Evolutionary conservation across 768 basidiomycete species (phyloP).

Genomic region (Favolaschia claudopus): DNA sequence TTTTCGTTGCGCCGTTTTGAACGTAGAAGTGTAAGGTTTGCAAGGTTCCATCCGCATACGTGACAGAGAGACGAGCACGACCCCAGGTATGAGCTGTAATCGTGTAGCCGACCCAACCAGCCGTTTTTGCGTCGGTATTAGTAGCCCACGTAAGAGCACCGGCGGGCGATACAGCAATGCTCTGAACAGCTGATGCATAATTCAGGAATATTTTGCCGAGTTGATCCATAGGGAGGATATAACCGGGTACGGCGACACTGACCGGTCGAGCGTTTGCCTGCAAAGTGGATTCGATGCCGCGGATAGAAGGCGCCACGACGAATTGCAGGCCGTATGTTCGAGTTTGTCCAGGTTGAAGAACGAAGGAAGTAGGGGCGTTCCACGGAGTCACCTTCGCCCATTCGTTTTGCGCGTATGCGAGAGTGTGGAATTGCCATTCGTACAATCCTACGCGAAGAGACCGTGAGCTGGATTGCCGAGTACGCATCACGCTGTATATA

Average conservation of each 20-base stretch:
- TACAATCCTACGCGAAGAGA: constrained; percentile 41
- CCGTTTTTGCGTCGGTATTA: constrained; percentile 50
- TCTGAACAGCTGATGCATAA: constrained; percentile 48
- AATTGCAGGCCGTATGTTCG: constrained; percentile 64
- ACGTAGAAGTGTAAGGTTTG: constrained; percentile 63
- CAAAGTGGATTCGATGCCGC: constrained; percentile 54
- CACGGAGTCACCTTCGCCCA: constrained; percentile 60
- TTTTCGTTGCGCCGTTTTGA: constrained; percentile 53
- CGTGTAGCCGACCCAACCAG: constrained; percentile 56
- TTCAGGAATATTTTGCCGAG: constrained; percentile 59
- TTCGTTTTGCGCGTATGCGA: constrained; percentile 63
- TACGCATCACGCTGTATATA: not conserved
- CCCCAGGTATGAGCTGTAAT: constrained; percentile 55
- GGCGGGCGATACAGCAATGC: constrained; percentile 51
- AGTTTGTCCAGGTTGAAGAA: constrained; percentile 53
- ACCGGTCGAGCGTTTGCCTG: constrained; percentile 51
- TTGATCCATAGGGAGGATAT: constrained; percentile 58
- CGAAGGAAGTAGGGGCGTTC: constrained; percentile 60
- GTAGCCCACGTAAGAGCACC: constrained; percentile 55
- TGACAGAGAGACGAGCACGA: constrained; percentile 55
- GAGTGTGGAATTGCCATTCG: constrained; percentile 67
- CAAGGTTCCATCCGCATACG: constrained; percentile 56
- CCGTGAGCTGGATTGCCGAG: not conserved
- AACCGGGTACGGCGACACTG: constrained; percentile 61
- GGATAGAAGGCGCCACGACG: constrained; percentile 56